Conservation (phyloP, 139 green algal genomes). For the Choricystis sp. region DNA sequence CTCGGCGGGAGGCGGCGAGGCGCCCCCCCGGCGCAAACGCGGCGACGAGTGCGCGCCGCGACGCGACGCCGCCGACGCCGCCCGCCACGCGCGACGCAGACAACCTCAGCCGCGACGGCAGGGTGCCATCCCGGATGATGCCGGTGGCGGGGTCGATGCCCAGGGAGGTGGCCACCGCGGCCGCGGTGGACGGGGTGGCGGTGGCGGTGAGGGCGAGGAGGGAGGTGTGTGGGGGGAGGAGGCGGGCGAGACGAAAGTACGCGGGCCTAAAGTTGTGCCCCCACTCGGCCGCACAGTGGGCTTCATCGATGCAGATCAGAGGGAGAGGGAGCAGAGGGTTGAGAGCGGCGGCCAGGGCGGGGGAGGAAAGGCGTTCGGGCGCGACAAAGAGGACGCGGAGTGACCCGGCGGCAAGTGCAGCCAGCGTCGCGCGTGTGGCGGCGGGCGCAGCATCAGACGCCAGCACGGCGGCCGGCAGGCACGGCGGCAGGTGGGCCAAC, state of each 20-base stretch:
- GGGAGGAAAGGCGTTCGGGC: slow-evolving; percentile 68
- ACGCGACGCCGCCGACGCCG: not conserved
- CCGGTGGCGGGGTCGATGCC: slow-evolving; percentile 30
- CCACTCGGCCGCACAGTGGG: slow-evolving; percentile 88
- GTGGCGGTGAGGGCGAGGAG: slow-evolving; percentile 84
- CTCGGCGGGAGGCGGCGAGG: slow-evolving; percentile 15
- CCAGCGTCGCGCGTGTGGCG: not conserved
- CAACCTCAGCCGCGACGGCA: slow-evolving; percentile 64
- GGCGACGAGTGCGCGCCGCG: slow-evolving; percentile 6
- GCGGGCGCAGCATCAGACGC: slow-evolving; percentile 28
- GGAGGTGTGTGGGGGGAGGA: slow-evolving; percentile 41
- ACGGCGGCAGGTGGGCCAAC: slow-evolving; percentile 46
- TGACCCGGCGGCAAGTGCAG: slow-evolving; percentile 7
- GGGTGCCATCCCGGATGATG: slow-evolving; percentile 34
- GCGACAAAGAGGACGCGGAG: slow-evolving; percentile 74
- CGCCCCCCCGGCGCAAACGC: slow-evolving; percentile 23
- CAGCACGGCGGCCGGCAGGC: slow-evolving; percentile 59
- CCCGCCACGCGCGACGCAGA: slow-evolving; percentile 12
- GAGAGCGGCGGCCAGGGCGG: slow-evolving; percentile 34
- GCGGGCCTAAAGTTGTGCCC: slow-evolving; percentile 85
- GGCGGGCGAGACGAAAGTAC: slow-evolving; percentile 56
- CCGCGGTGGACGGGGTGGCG: slow-evolving; percentile 50
- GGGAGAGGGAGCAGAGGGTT: slow-evolving; percentile 6
- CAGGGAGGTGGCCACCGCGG: slow-evolving; percentile 34
- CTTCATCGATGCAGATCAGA: slow-evolving; percentile 68